Evolutionary conservation across 2,329 filamentous ascomycete genomes (phyloP).

Genomic region (Fusarium torreyae): DNA sequence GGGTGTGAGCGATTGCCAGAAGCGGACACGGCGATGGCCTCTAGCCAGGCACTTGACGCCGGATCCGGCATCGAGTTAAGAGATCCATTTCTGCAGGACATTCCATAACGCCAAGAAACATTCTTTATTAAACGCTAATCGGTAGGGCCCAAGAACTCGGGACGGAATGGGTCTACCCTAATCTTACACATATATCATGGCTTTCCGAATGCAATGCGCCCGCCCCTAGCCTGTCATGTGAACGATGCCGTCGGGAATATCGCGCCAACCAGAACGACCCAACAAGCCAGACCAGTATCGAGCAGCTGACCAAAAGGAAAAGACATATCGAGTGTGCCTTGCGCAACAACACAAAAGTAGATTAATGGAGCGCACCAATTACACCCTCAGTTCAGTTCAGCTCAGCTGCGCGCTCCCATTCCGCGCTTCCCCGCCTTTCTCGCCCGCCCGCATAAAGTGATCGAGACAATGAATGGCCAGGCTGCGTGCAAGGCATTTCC

Average conservation of each 20-base stretch:
- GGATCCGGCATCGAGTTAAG: constrained; percentile 12
- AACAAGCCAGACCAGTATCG: background rate
- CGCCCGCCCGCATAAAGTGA: constrained; percentile 15
- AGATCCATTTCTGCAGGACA: constrained; percentile 20
- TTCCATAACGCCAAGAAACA: constrained; percentile 3
- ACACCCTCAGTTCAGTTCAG: background rate
- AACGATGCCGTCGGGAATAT: no score
- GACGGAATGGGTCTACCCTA: background rate
- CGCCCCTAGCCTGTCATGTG: background rate
- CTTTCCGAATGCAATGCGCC: constrained; percentile 4
- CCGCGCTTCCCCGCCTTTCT: constrained; percentile 5
- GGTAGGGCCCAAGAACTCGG: background rate
- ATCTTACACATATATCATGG: constrained; percentile 7
- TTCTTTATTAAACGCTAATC: background rate
- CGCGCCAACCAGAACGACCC: background rate
- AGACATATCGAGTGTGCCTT: constrained; percentile 7
- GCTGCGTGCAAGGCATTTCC: background rate
- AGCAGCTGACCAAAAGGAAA: no score
- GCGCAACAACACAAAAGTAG: background rate
- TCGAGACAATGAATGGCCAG: background rate
- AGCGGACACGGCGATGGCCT: background rate
- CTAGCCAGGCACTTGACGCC: constrained; percentile 6
- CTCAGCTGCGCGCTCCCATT: constrained; percentile 10
- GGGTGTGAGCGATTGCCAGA: constrained; percentile 1
- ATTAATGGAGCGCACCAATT: background rate